These are phyloP conservation scores for Fraxinus floribunda DNA, from an alignment of 305 asterid genomes.

Conservation along the genomic window DNA sequence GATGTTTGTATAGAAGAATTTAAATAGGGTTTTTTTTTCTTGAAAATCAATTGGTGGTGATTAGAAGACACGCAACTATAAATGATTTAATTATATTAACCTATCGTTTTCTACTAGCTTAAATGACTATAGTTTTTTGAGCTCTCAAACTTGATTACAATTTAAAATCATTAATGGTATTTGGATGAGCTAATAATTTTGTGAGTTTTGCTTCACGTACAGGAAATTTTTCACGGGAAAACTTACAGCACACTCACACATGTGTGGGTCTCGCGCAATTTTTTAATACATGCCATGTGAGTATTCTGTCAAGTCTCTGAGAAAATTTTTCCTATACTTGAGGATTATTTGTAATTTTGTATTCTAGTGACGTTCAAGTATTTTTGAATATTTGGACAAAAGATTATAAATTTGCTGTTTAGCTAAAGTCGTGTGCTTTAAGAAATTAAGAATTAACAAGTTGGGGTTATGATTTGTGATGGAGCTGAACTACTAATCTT, in stretches of 20 bases:
- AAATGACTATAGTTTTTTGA: too few relatives aligned
- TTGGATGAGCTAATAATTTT: neutral
- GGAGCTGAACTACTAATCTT: neutral
- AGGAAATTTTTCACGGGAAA: too few relatives aligned
- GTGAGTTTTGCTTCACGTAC: too few relatives aligned
- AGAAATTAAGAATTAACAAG: neutral
- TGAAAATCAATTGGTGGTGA: neutral
- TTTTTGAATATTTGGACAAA: neutral
- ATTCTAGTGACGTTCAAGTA: neutral
- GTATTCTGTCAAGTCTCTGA: too few relatives aligned
- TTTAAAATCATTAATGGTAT: neutral
- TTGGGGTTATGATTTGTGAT: neutral
- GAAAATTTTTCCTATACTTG: too few relatives aligned
- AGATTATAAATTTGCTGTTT: neutral
- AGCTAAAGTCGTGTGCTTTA: neutral
- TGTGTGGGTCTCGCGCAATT: too few relatives aligned
- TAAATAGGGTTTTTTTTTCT: too few relatives aligned
- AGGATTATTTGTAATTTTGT: too few relatives aligned
- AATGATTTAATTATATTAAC: too few relatives aligned
- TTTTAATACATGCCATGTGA: too few relatives aligned
- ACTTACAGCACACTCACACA: too few relatives aligned
- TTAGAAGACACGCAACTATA: neutral
- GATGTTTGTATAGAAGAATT: neutral
- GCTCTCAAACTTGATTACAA: neutral
- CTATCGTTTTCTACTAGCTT: neutral